A percentile compares a stretch with the other conserved stretches of the same genome.
phyloP scores from a whole-genome alignment of 495 filamentous ascomycete genomes.

The Tuber melanosporum region DNA sequence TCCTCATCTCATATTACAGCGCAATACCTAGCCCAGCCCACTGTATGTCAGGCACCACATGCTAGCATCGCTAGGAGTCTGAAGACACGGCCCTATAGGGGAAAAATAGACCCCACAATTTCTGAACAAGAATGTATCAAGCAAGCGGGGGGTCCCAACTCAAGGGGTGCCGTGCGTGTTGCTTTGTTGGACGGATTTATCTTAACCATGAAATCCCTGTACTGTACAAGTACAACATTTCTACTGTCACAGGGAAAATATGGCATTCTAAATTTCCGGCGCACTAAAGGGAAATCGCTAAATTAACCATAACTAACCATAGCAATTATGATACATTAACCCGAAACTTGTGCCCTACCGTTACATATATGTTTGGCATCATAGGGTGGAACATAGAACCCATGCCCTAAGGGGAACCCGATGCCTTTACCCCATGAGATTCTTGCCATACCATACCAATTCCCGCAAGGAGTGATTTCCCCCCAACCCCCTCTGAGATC shows the following conservation, averaged over 20 bases:
- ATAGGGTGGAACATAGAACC: not conserved
- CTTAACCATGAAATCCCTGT: not conserved
- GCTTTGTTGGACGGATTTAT: not conserved
- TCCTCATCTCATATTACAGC: no score
- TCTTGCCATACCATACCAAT: not conserved
- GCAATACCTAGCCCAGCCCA: no score
- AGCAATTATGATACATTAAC: not conserved
- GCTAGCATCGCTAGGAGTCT: not conserved
- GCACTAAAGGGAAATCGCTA: no score
- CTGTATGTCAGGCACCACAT: not conserved
- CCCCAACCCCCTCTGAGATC: not conserved
- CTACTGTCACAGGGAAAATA: not conserved
- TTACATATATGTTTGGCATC: not conserved
- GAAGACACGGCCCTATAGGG: not conserved
- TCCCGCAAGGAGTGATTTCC: not conserved
- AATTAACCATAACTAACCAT: no score
- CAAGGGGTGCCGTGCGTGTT: not conserved
- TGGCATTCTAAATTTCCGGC: no score
- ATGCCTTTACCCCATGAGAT: not conserved
- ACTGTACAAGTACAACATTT: no score
- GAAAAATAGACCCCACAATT: not conserved
- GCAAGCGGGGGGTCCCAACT: not conserved
- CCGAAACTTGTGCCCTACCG: not conserved
- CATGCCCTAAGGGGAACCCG: not conserved
- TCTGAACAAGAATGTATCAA: not conserved